These are phyloP conservation scores for Melanopsichium pennsylvanicum DNA, from an alignment of 1,284 basidiomycete genomes.

Conservation along the genomic window DNA sequence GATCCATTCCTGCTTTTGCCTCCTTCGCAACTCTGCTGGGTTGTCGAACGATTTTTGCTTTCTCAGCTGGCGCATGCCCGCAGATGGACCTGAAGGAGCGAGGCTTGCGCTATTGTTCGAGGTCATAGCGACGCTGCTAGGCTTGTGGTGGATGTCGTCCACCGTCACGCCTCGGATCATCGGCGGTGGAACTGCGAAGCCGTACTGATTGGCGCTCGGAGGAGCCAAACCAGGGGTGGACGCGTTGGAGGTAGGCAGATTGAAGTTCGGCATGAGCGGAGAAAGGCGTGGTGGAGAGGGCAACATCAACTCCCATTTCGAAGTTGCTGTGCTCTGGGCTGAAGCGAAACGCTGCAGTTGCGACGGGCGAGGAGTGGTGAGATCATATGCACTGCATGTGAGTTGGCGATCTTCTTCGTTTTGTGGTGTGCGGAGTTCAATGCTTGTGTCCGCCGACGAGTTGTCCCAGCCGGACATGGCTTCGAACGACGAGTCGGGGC, in stretches of 20 bases:
- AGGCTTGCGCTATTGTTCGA: neutral
- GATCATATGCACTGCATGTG: constrained; percentile 20
- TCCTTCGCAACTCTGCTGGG: constrained; percentile 38
- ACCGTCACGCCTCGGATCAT: constrained; percentile 15
- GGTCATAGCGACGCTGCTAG: constrained; percentile 6
- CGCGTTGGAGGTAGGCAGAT: constrained; percentile 17
- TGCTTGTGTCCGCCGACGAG: constrained; percentile 24
- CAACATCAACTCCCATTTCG: constrained; percentile 11
- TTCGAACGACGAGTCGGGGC: constrained; percentile 30
- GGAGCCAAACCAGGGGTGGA: constrained; percentile 24
- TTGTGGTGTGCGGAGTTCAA: constrained; percentile 36
- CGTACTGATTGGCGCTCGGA: constrained; percentile 6
- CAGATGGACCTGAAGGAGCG: neutral
- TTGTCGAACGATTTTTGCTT: constrained; percentile 50
- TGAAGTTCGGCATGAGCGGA: constrained; percentile 37
- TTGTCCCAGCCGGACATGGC: constrained; percentile 38
- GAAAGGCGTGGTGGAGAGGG: constrained; percentile 38
- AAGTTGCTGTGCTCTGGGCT: constrained; percentile 6
- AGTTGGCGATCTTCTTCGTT: constrained; percentile 31
- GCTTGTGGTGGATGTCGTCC: constrained; percentile 40
- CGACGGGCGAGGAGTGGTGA: constrained; percentile 34
- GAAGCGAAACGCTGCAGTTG: constrained; percentile 44
- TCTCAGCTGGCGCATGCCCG: constrained; percentile 26
- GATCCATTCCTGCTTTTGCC: constrained; percentile 41
- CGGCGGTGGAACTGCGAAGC: constrained; percentile 11